These are phyloP conservation scores for Boletus vermiculosoides DNA, from an alignment of 768 basidiomycete species.

Conservation along the genomic window DNA sequence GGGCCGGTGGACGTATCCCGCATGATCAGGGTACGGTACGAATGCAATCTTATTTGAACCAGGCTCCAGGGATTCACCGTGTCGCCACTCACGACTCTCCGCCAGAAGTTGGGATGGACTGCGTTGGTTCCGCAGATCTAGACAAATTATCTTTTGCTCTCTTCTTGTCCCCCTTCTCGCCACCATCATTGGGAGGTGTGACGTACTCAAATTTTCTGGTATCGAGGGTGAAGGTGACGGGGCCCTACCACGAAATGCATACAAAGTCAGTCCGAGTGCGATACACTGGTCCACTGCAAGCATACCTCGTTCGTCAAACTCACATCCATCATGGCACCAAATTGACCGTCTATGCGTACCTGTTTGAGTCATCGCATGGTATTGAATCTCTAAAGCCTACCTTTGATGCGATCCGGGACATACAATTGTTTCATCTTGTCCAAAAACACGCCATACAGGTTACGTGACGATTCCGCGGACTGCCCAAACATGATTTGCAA, in stretches of 20 bases:
- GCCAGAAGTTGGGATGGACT: neutral
- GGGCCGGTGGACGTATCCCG: neutral
- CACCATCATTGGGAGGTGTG: constrained; percentile 17
- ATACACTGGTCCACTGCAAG: neutral
- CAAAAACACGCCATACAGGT: constrained; percentile 72
- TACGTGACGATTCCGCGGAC: constrained; percentile 64
- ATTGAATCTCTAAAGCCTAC: constrained; percentile 34
- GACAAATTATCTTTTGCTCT: constrained; percentile 3
- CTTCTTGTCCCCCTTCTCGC: constrained; percentile 12
- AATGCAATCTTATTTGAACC: neutral
- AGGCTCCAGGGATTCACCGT: neutral
- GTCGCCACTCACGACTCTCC: constrained; percentile 8
- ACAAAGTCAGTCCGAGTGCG: constrained; percentile 2
- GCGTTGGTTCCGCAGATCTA: constrained; percentile 4
- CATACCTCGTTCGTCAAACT: constrained; percentile 81
- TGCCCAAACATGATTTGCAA: constrained; percentile 31
- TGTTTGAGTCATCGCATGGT: neutral
- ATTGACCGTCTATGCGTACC: constrained; percentile 68
- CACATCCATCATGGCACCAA: constrained; percentile 97
- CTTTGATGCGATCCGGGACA: constrained; percentile 74
- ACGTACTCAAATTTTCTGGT: constrained; percentile 76
- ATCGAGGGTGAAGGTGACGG: constrained; percentile 83
- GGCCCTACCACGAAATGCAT: constrained; percentile 50
- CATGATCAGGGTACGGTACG: neutral
- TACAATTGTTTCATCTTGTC: constrained; percentile 65